Evolutionary conservation across 2,329 filamentous ascomycete genomes (phyloP).

Genomic region (Pseudovirgaria hyperparasitica): DNA sequence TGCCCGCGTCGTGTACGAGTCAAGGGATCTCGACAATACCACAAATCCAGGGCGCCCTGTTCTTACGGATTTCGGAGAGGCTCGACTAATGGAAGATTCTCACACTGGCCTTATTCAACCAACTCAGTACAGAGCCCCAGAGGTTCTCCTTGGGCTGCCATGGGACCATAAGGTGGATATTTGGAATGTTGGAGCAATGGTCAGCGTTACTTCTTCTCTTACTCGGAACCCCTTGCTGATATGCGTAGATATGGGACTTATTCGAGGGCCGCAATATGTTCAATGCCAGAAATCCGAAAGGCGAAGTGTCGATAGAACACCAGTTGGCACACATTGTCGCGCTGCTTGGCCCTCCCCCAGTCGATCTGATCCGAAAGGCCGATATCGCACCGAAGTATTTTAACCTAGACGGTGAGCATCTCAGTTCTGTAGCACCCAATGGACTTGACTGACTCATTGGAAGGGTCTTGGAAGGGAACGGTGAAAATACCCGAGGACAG

Average conservation of each 20-base stretch:
- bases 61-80: slow-evolving; percentile 19
- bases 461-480: slow-evolving; percentile 18
- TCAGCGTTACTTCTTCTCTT: slow-evolving; percentile 6
- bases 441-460: slow-evolving; percentile 5
- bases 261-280: slow-evolving; percentile 20
- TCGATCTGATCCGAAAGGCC: slow-evolving; percentile 7
- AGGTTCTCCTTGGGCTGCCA: slow-evolving; percentile 21
- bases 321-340: slow-evolving; percentile 10
- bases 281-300: slow-evolving; percentile 9
- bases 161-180: slow-evolving; percentile 24
- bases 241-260: slow-evolving; percentile 18
- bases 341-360: slow-evolving; percentile 9
- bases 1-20: slow-evolving; percentile 15
- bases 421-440: slow-evolving; percentile 2
- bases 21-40: slow-evolving; percentile 10
- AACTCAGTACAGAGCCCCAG: slow-evolving; percentile 20
- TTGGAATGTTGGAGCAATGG: slow-evolving; percentile 22
- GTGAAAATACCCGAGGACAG: slow-evolving; percentile 13
- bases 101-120: slow-evolving; percentile 19
- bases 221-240: slow-evolving; percentile 3
- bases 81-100: slow-evolving; percentile 12
- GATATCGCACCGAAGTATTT: slow-evolving; percentile 8
- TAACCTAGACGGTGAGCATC: slow-evolving; percentile 8
- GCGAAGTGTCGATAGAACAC: slow-evolving; percentile 7
- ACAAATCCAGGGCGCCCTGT: slow-evolving; percentile 10